These are phyloP conservation scores for Amanita pallidorosea DNA, from an alignment of 768 basidiomycete species.

Conservation along the genomic window DNA sequence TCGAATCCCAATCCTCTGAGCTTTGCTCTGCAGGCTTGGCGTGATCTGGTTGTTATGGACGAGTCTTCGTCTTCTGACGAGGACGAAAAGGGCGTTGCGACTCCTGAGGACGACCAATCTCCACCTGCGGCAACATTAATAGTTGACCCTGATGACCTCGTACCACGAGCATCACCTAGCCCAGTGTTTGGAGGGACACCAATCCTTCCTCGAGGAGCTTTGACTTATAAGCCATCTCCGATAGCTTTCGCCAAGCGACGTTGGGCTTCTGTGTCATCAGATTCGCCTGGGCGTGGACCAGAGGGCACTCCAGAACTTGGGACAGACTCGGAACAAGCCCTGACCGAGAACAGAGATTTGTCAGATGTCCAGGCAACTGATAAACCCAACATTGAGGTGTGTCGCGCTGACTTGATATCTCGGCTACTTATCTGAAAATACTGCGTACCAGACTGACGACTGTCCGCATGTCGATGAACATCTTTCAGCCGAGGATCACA, in stretches of 20 bases:
- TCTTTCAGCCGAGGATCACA: background rate
- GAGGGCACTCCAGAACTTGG: background rate
- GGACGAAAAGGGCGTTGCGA: constrained; percentile 44
- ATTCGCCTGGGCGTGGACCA: constrained; percentile 11
- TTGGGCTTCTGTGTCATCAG: constrained; percentile 34
- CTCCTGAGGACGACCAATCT: constrained; percentile 41
- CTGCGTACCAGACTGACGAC: background rate
- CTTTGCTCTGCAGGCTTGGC: constrained; percentile 51
- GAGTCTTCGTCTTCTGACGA: constrained; percentile 30
- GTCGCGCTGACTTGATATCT: background rate
- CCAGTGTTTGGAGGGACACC: constrained; percentile 10
- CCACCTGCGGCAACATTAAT: constrained; percentile 29
- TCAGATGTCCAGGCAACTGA: background rate
- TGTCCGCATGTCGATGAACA: background rate
- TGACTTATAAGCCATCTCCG: constrained; percentile 55
- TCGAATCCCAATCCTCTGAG: constrained; percentile 52
- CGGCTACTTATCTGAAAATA: background rate
- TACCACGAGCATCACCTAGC: constrained; percentile 8
- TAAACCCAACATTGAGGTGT: background rate
- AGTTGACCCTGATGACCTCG: constrained; percentile 12
- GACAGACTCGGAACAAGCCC: background rate
- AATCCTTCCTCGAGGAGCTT: constrained; percentile 23
- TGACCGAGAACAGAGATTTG: background rate
- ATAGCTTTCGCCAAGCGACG: constrained; percentile 51
- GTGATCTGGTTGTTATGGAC: constrained; percentile 29